phyloP scores from a whole-genome alignment of 208 protist species.

The Acanthamoeba healyi region DNA sequence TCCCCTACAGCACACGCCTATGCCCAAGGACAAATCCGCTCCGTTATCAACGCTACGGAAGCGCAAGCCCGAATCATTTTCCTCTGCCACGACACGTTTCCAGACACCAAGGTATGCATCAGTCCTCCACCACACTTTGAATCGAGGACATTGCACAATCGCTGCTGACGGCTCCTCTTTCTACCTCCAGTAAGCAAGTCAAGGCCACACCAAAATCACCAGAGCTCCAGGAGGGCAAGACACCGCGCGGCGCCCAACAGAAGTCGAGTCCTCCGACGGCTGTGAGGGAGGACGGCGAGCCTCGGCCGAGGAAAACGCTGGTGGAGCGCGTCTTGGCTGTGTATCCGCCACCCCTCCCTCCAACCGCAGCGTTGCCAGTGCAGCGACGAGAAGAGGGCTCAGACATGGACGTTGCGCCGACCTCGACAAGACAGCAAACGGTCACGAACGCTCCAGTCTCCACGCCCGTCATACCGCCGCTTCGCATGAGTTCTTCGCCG shows the following conservation, averaged over 20 bases:
- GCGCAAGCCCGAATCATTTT: background rate
- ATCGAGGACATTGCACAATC: background rate
- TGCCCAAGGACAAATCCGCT: background rate
- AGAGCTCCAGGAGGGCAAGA: slow-evolving; percentile 11
- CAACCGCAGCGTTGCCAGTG: background rate
- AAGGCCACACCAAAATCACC: background rate
- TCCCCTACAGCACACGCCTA: slow-evolving; percentile 19
- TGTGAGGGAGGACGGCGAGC: background rate
- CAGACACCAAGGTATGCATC: background rate
- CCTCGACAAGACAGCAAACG: background rate
- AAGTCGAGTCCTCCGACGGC: background rate
- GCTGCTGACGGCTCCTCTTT: background rate
- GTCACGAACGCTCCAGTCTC: background rate
- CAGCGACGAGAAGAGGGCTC: background rate
- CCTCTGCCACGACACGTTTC: background rate
- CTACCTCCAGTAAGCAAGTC: background rate
- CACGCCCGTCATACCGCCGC: background rate
- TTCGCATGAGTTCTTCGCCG: background rate
- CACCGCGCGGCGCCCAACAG: background rate
- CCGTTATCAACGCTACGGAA: background rate
- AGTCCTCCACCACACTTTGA: background rate
- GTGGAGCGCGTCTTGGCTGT: background rate
- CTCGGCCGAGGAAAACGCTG: background rate
- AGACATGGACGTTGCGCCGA: background rate
- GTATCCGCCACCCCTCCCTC: background rate